Conservation (phyloP, 495 filamentous ascomycete species). For the Penicillium argentinense region DNA sequence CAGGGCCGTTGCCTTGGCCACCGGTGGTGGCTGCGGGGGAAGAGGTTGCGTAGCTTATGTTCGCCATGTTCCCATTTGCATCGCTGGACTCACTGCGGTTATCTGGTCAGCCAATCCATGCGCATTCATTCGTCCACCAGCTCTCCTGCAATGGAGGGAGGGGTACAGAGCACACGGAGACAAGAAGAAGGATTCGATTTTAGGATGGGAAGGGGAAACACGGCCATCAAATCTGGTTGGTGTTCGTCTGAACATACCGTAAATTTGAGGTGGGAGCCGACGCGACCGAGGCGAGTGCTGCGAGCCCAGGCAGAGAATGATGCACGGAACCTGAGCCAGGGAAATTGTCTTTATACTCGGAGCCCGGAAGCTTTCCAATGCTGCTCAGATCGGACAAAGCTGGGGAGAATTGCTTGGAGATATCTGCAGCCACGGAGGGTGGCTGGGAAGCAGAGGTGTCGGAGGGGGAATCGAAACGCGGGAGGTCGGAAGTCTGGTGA, state of each 20-base stretch:
- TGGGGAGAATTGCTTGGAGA: conserved; percentile 17
- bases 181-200: no score
- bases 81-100: conserved; percentile 49
- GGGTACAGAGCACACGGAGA: no score
- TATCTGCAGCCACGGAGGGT: conserved; percentile 19
- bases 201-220: no score
- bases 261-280: conserved; percentile 62
- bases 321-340: conserved; percentile 22
- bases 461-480: conserved; percentile 30
- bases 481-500: conserved; percentile 37
- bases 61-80: conserved; percentile 52
- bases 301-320: conserved; percentile 35
- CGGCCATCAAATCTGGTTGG: no score
- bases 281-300: conserved; percentile 63
- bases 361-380: conserved; percentile 19
- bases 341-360: conserved; percentile 18
- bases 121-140: conserved; percentile 11
- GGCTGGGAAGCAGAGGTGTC: conserved; percentile 16
- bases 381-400: conserved; percentile 21
- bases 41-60: conserved; percentile 61
- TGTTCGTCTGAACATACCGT: no score
- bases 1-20: conserved; percentile 64
- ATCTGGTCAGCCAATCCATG: conserved; percentile 31
- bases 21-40: conserved; percentile 68
- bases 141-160: conserved; percentile 10